Conservation (phyloP, 2,329 filamentous ascomycete species). For the Hortaea werneckii region DNA sequence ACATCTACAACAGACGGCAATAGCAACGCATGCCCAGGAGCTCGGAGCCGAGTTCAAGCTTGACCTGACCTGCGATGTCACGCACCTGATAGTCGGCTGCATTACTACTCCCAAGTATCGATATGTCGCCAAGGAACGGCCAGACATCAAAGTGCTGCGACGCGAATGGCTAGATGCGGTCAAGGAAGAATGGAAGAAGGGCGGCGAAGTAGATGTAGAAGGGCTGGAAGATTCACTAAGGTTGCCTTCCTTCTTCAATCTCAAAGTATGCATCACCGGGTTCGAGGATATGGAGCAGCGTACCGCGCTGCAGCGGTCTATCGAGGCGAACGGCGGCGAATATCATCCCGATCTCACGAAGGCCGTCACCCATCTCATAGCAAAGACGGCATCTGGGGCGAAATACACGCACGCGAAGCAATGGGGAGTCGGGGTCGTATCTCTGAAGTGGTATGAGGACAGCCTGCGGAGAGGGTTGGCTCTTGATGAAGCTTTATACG, state of each 20-base stretch:
- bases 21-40: slow-evolving; percentile 54
- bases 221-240: slow-evolving; percentile 57
- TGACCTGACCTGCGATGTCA: slow-evolving; percentile 91
- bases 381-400: slow-evolving; percentile 65
- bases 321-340: slow-evolving; percentile 62
- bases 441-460: slow-evolving; percentile 75
- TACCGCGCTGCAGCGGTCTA: slow-evolving; percentile 57
- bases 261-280: slow-evolving; percentile 59
- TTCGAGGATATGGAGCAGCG: slow-evolving; percentile 59
- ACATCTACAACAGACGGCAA: slow-evolving; percentile 12
- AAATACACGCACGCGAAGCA: slow-evolving; percentile 82
- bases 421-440: slow-evolving; percentile 74
- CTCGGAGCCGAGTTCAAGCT: slow-evolving; percentile 83
- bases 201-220: slow-evolving; percentile 62
- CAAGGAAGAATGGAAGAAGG: slow-evolving; percentile 67
- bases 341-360: slow-evolving; percentile 85
- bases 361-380: slow-evolving; percentile 78
- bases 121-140: slow-evolving; percentile 82
- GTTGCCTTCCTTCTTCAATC: slow-evolving; percentile 52
- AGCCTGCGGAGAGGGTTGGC: slow-evolving; percentile 81
- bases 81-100: slow-evolving; percentile 83
- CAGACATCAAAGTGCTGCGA: slow-evolving; percentile 73
- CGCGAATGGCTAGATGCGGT: slow-evolving; percentile 79
- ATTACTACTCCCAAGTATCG: slow-evolving; percentile 88
- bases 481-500: slow-evolving; percentile 75